These are phyloP conservation scores for Zygotorulaspora sp. DNA, from an alignment of 805 yeast species.

Conservation along the genomic window DNA sequence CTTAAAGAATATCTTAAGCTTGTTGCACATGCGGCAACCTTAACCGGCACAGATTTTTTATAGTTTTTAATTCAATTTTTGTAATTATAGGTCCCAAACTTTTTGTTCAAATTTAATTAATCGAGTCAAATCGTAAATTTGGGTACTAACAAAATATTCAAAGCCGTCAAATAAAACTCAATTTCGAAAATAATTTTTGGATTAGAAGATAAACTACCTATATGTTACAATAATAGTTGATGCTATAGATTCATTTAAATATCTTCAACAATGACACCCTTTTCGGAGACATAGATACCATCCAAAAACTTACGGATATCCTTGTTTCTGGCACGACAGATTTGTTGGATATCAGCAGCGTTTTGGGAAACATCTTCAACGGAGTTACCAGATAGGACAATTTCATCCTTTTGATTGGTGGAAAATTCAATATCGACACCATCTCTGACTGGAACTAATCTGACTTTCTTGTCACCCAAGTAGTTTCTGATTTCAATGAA, in stretches of 20 bases:
- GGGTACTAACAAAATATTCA: too few species aligned
- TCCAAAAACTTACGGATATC: conserved; percentile 99
- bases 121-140: too few species aligned
- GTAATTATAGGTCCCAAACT: not conserved
- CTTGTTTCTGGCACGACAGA: conserved; percentile 98
- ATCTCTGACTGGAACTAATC: conserved; percentile 77
- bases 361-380: conserved; percentile 96
- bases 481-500: conserved; percentile 97
- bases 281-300: conserved; percentile 98
- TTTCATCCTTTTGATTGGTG: conserved; percentile 87
- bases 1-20: conserved; percentile 49
- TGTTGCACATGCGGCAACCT: conserved; percentile 54
- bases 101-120: not conserved
- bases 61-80: not conserved
- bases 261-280: conserved; percentile 80
- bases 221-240: conserved; percentile 7
- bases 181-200: not conserved
- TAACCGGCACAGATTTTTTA: conserved; percentile 20
- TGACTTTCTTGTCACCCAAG: conserved; percentile 98
- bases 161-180: too few species aligned
- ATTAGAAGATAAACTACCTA: conserved; percentile 6
- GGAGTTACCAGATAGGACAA: conserved; percentile 89
- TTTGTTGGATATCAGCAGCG: conserved; percentile 97
- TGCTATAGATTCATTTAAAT: conserved; percentile 24
- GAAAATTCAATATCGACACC: conserved; percentile 88